Evolutionary conservation across 495 filamentous ascomycete species (phyloP).

Genomic region (Hypoxylon rickii): DNA sequence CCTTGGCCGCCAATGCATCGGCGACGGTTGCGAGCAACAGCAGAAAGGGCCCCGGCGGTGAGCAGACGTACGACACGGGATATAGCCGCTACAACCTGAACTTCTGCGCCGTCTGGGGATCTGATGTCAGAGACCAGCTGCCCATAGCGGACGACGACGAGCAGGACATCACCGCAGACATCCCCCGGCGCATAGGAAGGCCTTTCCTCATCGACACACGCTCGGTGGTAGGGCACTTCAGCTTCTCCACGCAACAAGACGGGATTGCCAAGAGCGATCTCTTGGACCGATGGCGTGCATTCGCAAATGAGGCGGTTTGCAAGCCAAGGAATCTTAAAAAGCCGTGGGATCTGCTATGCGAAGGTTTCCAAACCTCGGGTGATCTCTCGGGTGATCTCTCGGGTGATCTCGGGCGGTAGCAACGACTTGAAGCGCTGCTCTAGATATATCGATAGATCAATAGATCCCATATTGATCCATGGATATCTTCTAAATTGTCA

Average conservation of each 20-base stretch:
- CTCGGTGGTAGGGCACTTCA: constrained; percentile 57
- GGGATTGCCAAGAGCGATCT: constrained; percentile 55
- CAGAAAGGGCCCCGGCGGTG: constrained; percentile 33
- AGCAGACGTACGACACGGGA: constrained; percentile 53
- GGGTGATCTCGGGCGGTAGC: constrained; percentile 18
- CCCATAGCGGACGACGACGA: constrained; percentile 43
- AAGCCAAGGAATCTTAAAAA: constrained; percentile 32
- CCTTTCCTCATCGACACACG: constrained; percentile 58
- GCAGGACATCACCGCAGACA: constrained; percentile 32
- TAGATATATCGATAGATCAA: no score
- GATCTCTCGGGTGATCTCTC: no score
- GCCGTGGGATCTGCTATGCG: constrained; percentile 34
- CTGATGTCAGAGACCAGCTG: constrained; percentile 44
- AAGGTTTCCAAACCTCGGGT: constrained; percentile 11
- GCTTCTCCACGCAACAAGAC: constrained; percentile 43
- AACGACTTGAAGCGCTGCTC: no score
- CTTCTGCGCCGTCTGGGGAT: constrained; percentile 55
- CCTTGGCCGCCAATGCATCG: constrained; percentile 25
- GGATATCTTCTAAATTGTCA: no score
- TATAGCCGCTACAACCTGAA: constrained; percentile 50
- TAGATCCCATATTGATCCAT: no score
- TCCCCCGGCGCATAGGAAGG: constrained; percentile 35
- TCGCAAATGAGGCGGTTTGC: constrained; percentile 53
- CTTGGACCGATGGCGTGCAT: constrained; percentile 54
- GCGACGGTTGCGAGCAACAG: constrained; percentile 6